A percentile compares a stretch with the other conserved stretches of the same genome.
Conservation (phyloP, 305 asterid species). For the Fraxinus nigra region DNA sequence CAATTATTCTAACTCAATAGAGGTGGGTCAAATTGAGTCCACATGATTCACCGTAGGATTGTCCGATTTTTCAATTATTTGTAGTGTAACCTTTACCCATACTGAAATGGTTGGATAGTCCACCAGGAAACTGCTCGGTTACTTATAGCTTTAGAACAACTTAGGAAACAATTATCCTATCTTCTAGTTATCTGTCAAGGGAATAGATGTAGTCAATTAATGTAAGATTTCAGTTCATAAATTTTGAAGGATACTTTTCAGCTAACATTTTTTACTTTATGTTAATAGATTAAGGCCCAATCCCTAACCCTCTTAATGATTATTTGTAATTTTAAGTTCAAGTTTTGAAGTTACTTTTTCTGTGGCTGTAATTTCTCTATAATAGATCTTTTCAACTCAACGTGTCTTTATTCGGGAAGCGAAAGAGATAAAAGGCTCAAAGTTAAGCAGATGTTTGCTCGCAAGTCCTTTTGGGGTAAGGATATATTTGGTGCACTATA, state of each 20-base stretch:
- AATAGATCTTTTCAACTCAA: slow-evolving; percentile 61
- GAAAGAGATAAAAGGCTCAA: slow-evolving; percentile 58
- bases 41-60: not conserved
- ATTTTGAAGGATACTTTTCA: slow-evolving; percentile 5
- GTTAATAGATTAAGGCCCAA: slow-evolving; percentile 28
- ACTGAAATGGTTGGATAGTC: not conserved
- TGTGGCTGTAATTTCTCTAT: slow-evolving; percentile 56
- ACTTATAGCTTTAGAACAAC: slow-evolving; percentile 8
- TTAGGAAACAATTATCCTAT: not conserved
- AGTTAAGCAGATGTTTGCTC: slow-evolving; percentile 57
- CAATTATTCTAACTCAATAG: not conserved
- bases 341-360: slow-evolving; percentile 44
- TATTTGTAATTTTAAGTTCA: slow-evolving; percentile 26
- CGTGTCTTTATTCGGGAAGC: slow-evolving; percentile 65
- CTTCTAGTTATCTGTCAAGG: not conserved
- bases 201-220: not conserved
- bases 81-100: not conserved
- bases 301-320: slow-evolving; percentile 30
- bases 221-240: not conserved
- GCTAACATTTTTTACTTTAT: not conserved
- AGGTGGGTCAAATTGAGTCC: not conserved
- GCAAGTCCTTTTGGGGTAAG: slow-evolving; percentile 54
- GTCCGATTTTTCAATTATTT: not conserved
- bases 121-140: not conserved
- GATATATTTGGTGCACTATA: slow-evolving; percentile 37